Evolutionary conservation across 2,329 filamentous ascomycete genomes (phyloP), one percentile per base, ranked within the genome.

Genomic region (Arthrobotrys pseudoclavata): DNA sequence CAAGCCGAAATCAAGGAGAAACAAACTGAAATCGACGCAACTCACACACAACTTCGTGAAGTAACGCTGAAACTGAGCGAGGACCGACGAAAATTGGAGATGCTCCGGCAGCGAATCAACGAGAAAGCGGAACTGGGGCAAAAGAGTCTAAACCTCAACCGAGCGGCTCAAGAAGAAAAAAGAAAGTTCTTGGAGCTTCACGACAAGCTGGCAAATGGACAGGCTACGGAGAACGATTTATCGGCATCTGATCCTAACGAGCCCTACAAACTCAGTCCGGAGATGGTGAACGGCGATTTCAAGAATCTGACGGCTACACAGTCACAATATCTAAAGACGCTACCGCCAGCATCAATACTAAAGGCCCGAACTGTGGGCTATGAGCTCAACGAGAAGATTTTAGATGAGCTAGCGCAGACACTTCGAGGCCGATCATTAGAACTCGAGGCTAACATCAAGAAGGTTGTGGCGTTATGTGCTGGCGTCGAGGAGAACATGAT

Each of bases 391-490:
- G 93, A 93, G 52, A 86, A 88, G 48, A 86, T 87, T 18, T 89
- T 96, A 12, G 86, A 89, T 66, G 88, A 89, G 62, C 89, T 91
- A 80, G 90, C 93, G 1, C 87, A 88, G 18, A 88, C 88, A 4
- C 87, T 99, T 7, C 91, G 93, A 83, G 90, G 91, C 31, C 90
- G 92, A 76, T 95, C 93, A 81, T 91, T 90, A 3, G 94, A 97
- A 67, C 87, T 97, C 2, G 95, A 97, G 82, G 87, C 91, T 80
- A 93, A 96, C 84, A 97, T 97, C 83, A 89, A 94, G 26, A 92
- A 91, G 80, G 92, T 98, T 31, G 93, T 99, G 24, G 90, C 91
- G 67, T 86, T 97, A 12, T 97, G 95, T 83, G 97, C 94, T 0
- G 90, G 90, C 7, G 92, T 94, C 37, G 87, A 89, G 0, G 93